A percentile compares a stretch with the other conserved stretches of the same genome.
These are phyloP conservation scores for Thermochaetoides thermophila DNA, from an alignment of 495 filamentous ascomycete species.

Conservation along the genomic window DNA sequence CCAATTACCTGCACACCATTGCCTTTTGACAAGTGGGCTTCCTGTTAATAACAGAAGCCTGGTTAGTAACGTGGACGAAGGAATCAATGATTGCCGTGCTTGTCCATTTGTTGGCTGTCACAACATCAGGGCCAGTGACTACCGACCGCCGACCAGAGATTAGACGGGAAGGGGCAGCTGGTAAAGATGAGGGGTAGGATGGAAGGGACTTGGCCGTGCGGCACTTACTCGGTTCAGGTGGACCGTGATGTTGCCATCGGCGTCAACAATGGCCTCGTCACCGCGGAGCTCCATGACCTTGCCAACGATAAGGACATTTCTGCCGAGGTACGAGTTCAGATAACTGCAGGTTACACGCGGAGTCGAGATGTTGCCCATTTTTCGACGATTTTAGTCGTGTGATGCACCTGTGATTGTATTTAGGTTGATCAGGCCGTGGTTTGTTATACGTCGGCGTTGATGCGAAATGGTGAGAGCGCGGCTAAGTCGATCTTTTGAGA, in stretches of 20 bases:
- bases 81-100: no score
- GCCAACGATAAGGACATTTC: conserved; percentile 71
- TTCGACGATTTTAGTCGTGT: no score
- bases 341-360: conserved; percentile 56
- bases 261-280: conserved; percentile 65
- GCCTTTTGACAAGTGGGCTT: conserved; percentile 62
- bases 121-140: no score
- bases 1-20: conserved; percentile 81
- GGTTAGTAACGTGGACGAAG: no score
- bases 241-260: conserved; percentile 55
- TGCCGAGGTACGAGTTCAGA: conserved; percentile 52
- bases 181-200: conserved; percentile 1
- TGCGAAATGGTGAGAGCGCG: no score
- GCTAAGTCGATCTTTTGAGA: no score
- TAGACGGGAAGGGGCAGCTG: no score
- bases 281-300: conserved; percentile 69
- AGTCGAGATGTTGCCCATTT: conserved; percentile 40
- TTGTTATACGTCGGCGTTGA: no score
- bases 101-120: no score
- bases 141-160: no score
- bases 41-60: conserved; percentile 25
- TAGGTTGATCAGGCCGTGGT: no score
- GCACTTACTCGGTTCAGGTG: conserved; percentile 52
- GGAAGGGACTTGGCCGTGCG: not conserved
- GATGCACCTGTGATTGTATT: no score